phyloP scores from a whole-genome alignment of 176 grass and related monocot species.

The Aegilops longissima region DNA sequence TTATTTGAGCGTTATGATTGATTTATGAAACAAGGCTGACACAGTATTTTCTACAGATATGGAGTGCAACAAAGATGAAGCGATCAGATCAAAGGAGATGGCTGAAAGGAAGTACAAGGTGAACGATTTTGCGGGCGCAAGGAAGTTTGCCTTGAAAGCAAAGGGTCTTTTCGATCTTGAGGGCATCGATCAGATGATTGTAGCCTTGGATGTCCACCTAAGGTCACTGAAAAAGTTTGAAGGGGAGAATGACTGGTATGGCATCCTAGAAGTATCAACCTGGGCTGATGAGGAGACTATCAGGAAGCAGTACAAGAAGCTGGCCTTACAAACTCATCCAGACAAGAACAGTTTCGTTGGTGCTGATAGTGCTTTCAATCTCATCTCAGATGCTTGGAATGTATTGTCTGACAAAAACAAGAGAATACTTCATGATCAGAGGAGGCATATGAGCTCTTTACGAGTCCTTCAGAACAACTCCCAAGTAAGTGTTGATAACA shows the following conservation, averaged over 20 bases:
- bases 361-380: constrained; percentile 56
- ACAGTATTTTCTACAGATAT: constrained; percentile 37
- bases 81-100: constrained; percentile 48
- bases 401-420: constrained; percentile 52
- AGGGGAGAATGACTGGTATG: constrained; percentile 66
- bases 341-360: constrained; percentile 71
- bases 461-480: constrained; percentile 14
- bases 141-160: constrained; percentile 64
- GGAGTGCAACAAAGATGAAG: constrained; percentile 68
- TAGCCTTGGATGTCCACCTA: constrained; percentile 53
- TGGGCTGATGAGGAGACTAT: constrained; percentile 49
- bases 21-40: constrained; percentile 25
- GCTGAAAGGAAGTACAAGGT: constrained; percentile 64
- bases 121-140: constrained; percentile 48
- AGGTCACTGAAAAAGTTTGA: constrained; percentile 42
- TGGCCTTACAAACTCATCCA: constrained; percentile 69
- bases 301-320: constrained; percentile 70
- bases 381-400: constrained; percentile 69
- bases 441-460: constrained; percentile 26
- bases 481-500: constrained; percentile 16
- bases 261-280: constrained; percentile 39
- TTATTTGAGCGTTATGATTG: neutral
- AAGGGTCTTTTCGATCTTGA: constrained; percentile 58
- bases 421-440: constrained; percentile 50
- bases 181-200: constrained; percentile 65